A percentile compares a stretch with the other conserved stretches of the same genome.
Evolutionary conservation across 2,329 filamentous ascomycete species (phyloP).

Genomic region (Xylariaceae sp.): DNA sequence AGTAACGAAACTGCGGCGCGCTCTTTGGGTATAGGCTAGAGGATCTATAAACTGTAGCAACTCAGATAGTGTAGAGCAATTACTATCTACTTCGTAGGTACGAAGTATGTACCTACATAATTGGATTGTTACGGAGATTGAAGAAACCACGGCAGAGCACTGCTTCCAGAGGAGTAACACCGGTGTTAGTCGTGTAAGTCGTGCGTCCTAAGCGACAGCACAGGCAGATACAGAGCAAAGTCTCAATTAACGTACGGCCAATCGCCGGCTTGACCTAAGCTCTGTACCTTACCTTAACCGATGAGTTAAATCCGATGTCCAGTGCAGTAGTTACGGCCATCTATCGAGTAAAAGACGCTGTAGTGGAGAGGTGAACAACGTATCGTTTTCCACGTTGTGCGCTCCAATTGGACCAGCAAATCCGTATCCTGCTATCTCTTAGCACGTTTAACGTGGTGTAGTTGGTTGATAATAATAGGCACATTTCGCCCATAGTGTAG

Average conservation of each 20-base stretch:
- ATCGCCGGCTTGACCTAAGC: not conserved
- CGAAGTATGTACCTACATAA: not conserved
- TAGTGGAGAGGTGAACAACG: slow-evolving; percentile 20
- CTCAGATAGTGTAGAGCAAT: too few relatives aligned
- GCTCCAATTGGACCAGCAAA: slow-evolving; percentile 28
- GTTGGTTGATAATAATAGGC: too few relatives aligned
- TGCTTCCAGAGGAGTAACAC: not conserved
- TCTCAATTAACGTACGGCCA: slow-evolving; percentile 3
- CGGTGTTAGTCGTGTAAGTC: too few relatives aligned
- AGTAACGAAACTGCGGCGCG: not conserved
- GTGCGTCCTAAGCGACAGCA: too few relatives aligned
- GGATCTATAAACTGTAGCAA: too few relatives aligned
- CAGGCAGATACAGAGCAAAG: slow-evolving; percentile 1
- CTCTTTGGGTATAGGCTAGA: too few relatives aligned
- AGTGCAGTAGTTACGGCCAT: too few relatives aligned
- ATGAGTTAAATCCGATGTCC: slow-evolving; percentile 13
- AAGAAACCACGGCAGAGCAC: not conserved
- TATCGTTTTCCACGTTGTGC: slow-evolving; percentile 28
- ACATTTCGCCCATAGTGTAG: slow-evolving; percentile 11
- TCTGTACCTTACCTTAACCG: slow-evolving; percentile 12
- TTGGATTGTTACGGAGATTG: not conserved
- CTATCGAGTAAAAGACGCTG: not conserved
- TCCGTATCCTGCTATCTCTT: slow-evolving; percentile 13
- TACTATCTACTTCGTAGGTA: too few relatives aligned
- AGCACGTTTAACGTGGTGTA: not conserved